Conservation (phyloP, 2,329 filamentous ascomycete genomes). For the Talaromyces sp. region DNA sequence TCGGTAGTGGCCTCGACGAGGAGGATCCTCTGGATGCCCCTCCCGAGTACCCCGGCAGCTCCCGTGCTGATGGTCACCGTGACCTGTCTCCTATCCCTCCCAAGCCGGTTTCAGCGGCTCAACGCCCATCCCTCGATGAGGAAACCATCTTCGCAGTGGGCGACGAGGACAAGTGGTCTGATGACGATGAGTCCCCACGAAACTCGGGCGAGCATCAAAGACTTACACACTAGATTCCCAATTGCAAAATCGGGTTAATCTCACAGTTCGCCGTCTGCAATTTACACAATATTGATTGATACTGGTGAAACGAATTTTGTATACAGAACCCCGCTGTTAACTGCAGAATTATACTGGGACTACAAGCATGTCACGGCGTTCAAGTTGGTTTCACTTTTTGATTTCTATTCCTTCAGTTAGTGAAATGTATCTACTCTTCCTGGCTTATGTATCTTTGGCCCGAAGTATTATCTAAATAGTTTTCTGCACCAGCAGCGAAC, state of each 20-base stretch:
- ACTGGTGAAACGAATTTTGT: constrained; percentile 2
- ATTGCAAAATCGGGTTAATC: not conserved
- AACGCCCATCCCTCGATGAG: constrained; percentile 70
- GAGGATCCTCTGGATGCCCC: constrained; percentile 53
- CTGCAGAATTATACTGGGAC: constrained; percentile 10
- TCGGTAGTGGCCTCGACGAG: constrained; percentile 74
- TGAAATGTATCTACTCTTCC: constrained; percentile 13
- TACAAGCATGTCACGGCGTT: constrained; percentile 30
- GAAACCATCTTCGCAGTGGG: constrained; percentile 97
- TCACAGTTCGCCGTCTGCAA: not conserved
- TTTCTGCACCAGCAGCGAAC: constrained; percentile 6
- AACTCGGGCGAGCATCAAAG: constrained; percentile 55
- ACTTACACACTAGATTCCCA: constrained; percentile 49
- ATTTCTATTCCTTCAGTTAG: constrained; percentile 10
- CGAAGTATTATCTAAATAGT: constrained; percentile 3
- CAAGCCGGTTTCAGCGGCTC: constrained; percentile 54
- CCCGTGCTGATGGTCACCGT: constrained; percentile 33
- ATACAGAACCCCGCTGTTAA: not conserved
- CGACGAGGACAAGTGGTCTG: constrained; percentile 75
- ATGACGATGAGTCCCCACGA: constrained; percentile 58
- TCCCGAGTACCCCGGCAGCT: constrained; percentile 37
- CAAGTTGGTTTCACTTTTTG: constrained; percentile 20
- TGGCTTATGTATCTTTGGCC: constrained; percentile 11
- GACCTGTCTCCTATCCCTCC: constrained; percentile 48
- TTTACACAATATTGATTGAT: not conserved